phyloP scores from a whole-genome alignment of 2,329 filamentous ascomycete species.

The Penicillium aurantiogriseum region DNA sequence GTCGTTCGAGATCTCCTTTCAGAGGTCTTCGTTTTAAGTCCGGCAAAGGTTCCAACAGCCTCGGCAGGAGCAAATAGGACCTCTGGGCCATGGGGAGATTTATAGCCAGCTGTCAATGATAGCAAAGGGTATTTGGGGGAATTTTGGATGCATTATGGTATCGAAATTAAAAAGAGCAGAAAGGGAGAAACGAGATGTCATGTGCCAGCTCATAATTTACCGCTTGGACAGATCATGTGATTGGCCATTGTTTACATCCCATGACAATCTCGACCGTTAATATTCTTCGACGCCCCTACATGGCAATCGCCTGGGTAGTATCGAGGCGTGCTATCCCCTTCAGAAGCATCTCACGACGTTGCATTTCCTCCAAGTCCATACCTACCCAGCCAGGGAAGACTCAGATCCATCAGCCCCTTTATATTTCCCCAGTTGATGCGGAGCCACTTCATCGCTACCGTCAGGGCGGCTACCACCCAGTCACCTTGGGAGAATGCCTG shows the following conservation, averaged over 20 bases:
- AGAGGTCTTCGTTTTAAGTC: constrained; percentile 50
- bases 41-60: constrained; percentile 20
- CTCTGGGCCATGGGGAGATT: background rate
- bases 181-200: background rate
- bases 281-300: background rate
- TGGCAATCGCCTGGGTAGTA: background rate
- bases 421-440: constrained; percentile 16
- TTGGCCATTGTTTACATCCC: background rate
- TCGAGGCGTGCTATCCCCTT: background rate
- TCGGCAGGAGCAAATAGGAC: background rate
- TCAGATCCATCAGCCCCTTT: constrained; percentile 6
- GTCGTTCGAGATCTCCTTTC: too few relatives aligned
- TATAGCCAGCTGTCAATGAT: background rate
- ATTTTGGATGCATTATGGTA: background rate
- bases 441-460: constrained; percentile 27
- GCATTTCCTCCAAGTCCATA: background rate
- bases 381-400: background rate
- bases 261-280: background rate
- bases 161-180: background rate
- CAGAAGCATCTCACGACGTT: background rate
- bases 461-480: constrained; percentile 36
- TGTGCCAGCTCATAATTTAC: background rate
- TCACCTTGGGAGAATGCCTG: constrained; percentile 32
- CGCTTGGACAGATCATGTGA: background rate
- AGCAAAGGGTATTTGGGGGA: too few relatives aligned